Conservation (phyloP, 2,329 filamentous ascomycete species). For the Aspergillaceae sp. region DNA sequence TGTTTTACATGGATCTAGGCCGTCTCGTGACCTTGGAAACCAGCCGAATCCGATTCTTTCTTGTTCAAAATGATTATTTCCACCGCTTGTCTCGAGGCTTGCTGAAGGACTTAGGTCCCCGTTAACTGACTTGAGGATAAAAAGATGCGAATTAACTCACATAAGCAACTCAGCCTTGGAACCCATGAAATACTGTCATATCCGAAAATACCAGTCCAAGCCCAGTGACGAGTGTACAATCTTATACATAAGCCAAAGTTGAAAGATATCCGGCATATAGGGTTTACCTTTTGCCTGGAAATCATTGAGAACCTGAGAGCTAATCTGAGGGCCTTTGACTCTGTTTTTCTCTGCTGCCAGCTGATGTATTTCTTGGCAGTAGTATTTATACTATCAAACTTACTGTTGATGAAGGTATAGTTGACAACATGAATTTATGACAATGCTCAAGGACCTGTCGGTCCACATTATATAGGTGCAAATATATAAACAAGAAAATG, state of each 20-base stretch:
- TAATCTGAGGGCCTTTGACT: conserved; percentile 33
- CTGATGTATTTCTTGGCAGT: background rate
- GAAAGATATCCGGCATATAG: conserved; percentile 31
- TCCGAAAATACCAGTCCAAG: conserved; percentile 1
- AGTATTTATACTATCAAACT: too few relatives aligned
- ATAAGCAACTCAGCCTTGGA: background rate
- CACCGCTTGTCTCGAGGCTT: too few relatives aligned
- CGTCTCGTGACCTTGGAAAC: too few relatives aligned
- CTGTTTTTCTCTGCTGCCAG: background rate
- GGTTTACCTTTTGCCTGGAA: conserved; percentile 23
- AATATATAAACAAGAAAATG: background rate
- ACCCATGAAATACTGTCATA: too few relatives aligned
- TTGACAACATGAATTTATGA: too few relatives aligned
- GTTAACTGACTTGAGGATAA: too few relatives aligned
- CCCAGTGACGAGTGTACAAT: conserved; percentile 33
- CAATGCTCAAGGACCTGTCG: background rate
- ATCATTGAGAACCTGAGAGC: conserved; percentile 39
- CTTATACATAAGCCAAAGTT: conserved; percentile 38
- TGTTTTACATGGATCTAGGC: too few relatives aligned
- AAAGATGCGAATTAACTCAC: background rate
- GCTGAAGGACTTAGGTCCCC: too few relatives aligned
- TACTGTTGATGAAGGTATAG: too few relatives aligned
- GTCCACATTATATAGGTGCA: background rate
- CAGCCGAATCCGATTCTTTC: too few relatives aligned
- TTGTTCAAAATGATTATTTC: too few relatives aligned